Base-by-base conservation (phyloP, 192 early-diverging fungal genomes). In the Chytriomyces hyalinus region DNA sequence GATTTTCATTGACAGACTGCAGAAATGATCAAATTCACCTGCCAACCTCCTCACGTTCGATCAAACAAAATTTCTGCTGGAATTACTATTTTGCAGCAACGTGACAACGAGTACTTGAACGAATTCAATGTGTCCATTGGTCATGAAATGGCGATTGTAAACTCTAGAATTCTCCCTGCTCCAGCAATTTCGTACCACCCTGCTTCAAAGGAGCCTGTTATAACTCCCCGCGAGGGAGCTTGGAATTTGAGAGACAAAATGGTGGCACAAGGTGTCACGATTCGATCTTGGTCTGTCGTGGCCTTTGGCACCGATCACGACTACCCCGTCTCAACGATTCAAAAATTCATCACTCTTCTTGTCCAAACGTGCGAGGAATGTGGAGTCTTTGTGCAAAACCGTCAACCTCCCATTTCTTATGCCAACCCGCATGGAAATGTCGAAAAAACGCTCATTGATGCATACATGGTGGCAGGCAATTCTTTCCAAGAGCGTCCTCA, bases 21-120 rank as follows among this genome's bases (percentile, higher is more conserved):
- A 0, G 95, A 98, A 76, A 97, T 98, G 96, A 96, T 98, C 78
- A 94, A 90, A 45, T 95, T 94, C 78, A 95, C 95, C 0, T 95
- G 94, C 77, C 91, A 93, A 81, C 87, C 86, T 45, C 97, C 97
- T 0, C 85, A 89, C 62, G 87, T 93, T n/a, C 93, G 96, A 66
- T 88, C 89, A 68, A 88, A 92, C 79, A 93, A 93, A 76, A 98
- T 98, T 75, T 86, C 82, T n/a, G 86, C 92, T 22, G 92, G 90
- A 10, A 80, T 94, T n/a, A 82, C 84, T 10, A 78, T 92, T 49
- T 80, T 97, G 73, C 73, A 88, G 78, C 66, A 94, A 88, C 81
- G 85, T 17, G 85, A 85, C 36, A 93, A 94, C 80, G 91, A 92
- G 0, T 92, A 93, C 77, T 76, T 96, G 17, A 63, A 86, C n/a